phyloP scores from a whole-genome alignment of 2,329 filamentous ascomycete species.

The Sporothrix sp. region DNA sequence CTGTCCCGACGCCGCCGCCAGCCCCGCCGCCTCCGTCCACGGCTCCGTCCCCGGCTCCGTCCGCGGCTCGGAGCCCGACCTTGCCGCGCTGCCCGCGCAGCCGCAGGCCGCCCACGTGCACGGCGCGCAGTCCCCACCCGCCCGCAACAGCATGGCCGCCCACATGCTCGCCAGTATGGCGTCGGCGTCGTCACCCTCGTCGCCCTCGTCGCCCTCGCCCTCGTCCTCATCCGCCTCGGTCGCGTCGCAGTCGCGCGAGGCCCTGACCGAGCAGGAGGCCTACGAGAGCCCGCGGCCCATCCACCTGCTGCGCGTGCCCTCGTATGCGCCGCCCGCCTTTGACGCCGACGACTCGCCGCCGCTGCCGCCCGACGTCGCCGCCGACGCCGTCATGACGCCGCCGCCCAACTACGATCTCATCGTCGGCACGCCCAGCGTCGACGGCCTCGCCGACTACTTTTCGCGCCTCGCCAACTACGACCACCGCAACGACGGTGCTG shows the following conservation, averaged over 20 bases:
- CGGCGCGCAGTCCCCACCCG: neutral
- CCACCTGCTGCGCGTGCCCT: constrained; percentile 72
- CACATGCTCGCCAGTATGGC: too few relatives aligned
- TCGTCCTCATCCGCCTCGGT: too few relatives aligned
- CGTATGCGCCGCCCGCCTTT: constrained; percentile 81
- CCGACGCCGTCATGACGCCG: constrained; percentile 64
- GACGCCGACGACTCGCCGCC: constrained; percentile 70
- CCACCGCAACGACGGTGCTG: constrained; percentile 17
- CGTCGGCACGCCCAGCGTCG: constrained; percentile 56
- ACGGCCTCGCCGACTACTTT: constrained; percentile 80
- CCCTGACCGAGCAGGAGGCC: constrained; percentile 18
- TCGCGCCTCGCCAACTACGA: constrained; percentile 66
- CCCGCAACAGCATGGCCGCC: constrained; percentile 11
- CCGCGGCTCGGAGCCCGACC: neutral
- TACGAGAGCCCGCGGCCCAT: constrained; percentile 55
- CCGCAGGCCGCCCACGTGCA: constrained; percentile 50
- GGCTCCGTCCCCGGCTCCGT: too few relatives aligned
- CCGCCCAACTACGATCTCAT: constrained; percentile 78
- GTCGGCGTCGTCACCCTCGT: too few relatives aligned
- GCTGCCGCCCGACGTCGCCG: constrained; percentile 22
- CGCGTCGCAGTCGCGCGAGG: neutral
- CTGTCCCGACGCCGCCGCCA: constrained; percentile 36
- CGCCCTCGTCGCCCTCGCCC: too few relatives aligned
- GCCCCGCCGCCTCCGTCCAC: too few relatives aligned
- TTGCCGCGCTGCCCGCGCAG: constrained; percentile 29